Conservation (phyloP, 495 filamentous ascomycete genomes). For the Penicillium bialowiezense region DNA sequence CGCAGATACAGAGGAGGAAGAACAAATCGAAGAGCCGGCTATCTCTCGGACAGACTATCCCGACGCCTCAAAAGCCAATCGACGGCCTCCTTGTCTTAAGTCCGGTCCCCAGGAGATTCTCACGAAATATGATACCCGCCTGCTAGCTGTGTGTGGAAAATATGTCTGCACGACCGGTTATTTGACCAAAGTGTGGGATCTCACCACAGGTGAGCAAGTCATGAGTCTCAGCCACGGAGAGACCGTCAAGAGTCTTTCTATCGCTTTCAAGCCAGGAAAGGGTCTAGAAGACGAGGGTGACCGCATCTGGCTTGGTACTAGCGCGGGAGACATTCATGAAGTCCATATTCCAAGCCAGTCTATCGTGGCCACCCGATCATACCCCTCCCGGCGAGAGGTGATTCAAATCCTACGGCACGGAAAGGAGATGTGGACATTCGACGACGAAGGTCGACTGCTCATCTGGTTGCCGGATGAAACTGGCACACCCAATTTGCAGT, state of each 20-base stretch:
- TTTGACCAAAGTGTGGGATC: slow-evolving; percentile 81
- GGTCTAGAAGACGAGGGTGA: slow-evolving; percentile 75
- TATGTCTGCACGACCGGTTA: slow-evolving; percentile 83
- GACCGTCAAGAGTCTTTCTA: slow-evolving; percentile 67
- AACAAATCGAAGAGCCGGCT: slow-evolving; percentile 29
- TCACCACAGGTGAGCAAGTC: slow-evolving; percentile 74
- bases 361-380: slow-evolving; percentile 61
- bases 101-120: slow-evolving; percentile 68
- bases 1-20: slow-evolving; percentile 32
- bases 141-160: slow-evolving; percentile 84
- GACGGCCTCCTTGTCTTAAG: slow-evolving; percentile 73
- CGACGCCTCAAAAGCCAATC: slow-evolving; percentile 79
- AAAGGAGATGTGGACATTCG: slow-evolving; percentile 91
- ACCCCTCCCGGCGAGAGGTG: slow-evolving; percentile 79
- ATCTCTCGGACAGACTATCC: slow-evolving; percentile 62
- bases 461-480: slow-evolving; percentile 81
- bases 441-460: slow-evolving; percentile 83
- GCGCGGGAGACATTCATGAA: slow-evolving; percentile 81
- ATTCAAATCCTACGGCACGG: slow-evolving; percentile 82
- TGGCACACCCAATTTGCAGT: slow-evolving; percentile 69
- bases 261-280: slow-evolving; percentile 79
- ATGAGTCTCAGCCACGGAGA: slow-evolving; percentile 81
- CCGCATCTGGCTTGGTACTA: slow-evolving; percentile 89
- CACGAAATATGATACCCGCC: slow-evolving; percentile 79
- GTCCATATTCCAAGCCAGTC: slow-evolving; percentile 71